phyloP scores from a whole-genome alignment of 108 stramenopile genomes.

The Skeletonema menzelii region DNA sequence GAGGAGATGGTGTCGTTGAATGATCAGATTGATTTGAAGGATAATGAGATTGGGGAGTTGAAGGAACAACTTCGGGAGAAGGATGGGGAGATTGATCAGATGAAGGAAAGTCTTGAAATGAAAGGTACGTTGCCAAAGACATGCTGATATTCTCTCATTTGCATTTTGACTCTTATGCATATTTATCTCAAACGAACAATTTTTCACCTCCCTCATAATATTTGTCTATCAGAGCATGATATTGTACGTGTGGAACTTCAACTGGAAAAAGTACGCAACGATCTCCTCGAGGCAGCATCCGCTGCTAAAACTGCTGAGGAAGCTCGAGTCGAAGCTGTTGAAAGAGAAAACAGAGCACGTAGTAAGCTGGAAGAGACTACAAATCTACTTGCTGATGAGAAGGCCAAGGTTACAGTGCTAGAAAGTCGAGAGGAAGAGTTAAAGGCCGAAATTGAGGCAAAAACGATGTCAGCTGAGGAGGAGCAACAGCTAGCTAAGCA shows the following conservation, averaged over 20 bases:
- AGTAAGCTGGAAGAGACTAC: conserved; percentile 26
- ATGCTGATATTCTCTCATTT: not conserved
- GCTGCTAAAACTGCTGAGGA: conserved; percentile 42
- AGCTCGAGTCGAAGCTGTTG: conserved; percentile 36
- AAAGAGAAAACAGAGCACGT: conserved; percentile 12
- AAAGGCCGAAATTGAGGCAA: conserved; percentile 2
- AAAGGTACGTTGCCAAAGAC: conserved; percentile 19
- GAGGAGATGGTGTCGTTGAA: conserved; percentile 28
- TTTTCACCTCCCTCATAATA: not conserved
- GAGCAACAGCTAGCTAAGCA: conserved; percentile 8
- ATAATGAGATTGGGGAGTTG: conserved; percentile 30
- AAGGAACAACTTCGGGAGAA: conserved; percentile 4
- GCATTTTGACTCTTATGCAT: not conserved
- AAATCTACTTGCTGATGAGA: conserved; percentile 11
- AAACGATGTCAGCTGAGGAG: conserved; percentile 6
- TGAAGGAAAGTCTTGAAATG: conserved; percentile 30
- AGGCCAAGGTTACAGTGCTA: conserved; percentile 15
- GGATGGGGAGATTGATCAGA: conserved; percentile 28
- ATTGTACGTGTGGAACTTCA: conserved; percentile 37
- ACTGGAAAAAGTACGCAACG: conserved; percentile 41
- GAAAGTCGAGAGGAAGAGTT: conserved; percentile 27
- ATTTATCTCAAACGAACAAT: not conserved
- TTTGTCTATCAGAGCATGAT: conserved; percentile 31
- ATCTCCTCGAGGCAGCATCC: conserved; percentile 40
- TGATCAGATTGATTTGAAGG: conserved; percentile 25